Evolutionary conservation across 1,284 basidiomycete species (phyloP), one percentile per base, ranked within the genome.

Genomic region (Ceratobasidium sp.): DNA sequence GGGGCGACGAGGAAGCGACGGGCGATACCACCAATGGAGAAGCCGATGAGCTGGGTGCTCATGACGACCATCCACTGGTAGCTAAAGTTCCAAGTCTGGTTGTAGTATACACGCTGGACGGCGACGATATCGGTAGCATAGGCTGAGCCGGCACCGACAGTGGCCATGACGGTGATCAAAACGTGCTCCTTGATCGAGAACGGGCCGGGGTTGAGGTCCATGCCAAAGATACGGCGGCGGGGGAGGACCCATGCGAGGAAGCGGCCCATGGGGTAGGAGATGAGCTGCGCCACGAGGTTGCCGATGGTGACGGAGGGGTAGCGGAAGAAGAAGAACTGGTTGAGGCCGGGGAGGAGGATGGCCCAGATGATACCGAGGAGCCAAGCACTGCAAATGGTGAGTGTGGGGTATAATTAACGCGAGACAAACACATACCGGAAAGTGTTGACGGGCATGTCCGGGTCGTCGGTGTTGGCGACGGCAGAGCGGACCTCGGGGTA

Each of bases 101-200:
- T 78, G 77, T 88, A 90, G 78, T 84, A 88, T 1, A 87, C 84
- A 53, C 85, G 81, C 76, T 91, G 89, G 0, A 88, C 88, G 2
- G 87, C 87, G 28, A 90, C 80, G 61, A 91, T 86, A 75, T 91
- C 86, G 45, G 72, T 75, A 52, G 80, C 80, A 74, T 80, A 80
- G 4, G 80, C 80, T 12, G 76, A 76, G 14, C 72, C 67, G 43
- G 75, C 75, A 10, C 75, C 77, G 57, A 81, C 79, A 46, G 76
- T 78, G 14, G 79, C 78, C 80, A 82, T 81, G 73, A 81, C 77
- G 55, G 76, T 75, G 43, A 78, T 74, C 26, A 78, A 79, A 32
- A 80, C 84, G 79, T 91, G 90, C 79, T 92, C 90, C 76, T 92
- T 92, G 80, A 92, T 89, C 64, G 88, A 88, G 79, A 91, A 92